These are phyloP conservation scores for Gracilaria vermiculophylla DNA, from an alignment of 23 red algal genomes.

Conservation along the genomic window DNA sequence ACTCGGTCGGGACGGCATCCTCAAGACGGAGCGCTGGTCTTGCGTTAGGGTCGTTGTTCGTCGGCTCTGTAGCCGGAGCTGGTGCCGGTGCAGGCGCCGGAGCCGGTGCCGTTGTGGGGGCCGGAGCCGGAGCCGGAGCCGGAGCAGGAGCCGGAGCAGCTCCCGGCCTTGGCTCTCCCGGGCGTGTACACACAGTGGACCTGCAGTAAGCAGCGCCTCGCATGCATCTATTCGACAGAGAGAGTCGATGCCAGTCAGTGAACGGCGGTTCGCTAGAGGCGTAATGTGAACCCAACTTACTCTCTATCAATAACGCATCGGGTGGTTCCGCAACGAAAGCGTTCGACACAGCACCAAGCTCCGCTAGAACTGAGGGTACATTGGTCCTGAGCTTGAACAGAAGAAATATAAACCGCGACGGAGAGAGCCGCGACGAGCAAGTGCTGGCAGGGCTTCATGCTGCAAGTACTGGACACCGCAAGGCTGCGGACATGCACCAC, in stretches of 20 bases:
- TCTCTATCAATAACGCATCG: constrained; percentile 23
- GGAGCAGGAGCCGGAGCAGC: constrained; percentile 24
- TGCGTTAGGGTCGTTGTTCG: constrained; percentile 4
- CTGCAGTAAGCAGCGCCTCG: constrained; percentile 9
- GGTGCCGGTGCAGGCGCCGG: constrained; percentile 3
- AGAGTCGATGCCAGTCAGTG: not conserved
- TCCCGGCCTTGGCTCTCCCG: constrained; percentile 10
- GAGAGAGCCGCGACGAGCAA: not conserved
- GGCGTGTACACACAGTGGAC: constrained; percentile 35
- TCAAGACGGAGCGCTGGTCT: not conserved
- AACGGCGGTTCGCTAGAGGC: not conserved
- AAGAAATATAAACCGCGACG: not conserved
- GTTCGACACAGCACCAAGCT: constrained; percentile 18
- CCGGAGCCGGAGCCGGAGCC: constrained; percentile 40
- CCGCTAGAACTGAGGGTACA: constrained; percentile 41
- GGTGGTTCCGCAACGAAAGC: not conserved
- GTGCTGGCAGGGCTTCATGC: not conserved
- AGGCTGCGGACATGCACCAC: not conserved
- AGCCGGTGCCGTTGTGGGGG: constrained; percentile 32
- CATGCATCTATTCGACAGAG: not conserved
- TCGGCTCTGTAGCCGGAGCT: not conserved
- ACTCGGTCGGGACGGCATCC: constrained; percentile 14
- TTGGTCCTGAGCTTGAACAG: not conserved
- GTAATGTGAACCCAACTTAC: constrained; percentile 24
- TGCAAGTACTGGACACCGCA: not conserved